Evolutionary conservation across 2,329 filamentous ascomycete species (phyloP), one percentile per base, ranked within the genome.

Genomic region (Beauveria varroae): DNA sequence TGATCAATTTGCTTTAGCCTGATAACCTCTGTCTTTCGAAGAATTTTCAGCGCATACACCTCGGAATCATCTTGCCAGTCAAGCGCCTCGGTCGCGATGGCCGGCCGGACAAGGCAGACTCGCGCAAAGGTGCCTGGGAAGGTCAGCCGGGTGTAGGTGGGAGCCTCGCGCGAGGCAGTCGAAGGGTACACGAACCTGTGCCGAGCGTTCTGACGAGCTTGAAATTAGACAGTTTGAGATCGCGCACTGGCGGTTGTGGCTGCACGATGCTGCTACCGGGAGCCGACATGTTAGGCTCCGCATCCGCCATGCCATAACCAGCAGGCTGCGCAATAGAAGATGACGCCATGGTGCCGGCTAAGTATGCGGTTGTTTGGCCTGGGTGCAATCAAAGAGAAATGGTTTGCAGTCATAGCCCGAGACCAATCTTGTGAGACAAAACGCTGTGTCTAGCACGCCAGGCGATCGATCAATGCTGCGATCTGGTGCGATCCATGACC

Each of bases 1-100:
- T 95, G 90, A 75, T 93, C 90, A 67, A 93, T 87, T 71, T 95
- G 90, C 79, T 93, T 93, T 62, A 93, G 82, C 65, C 87, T 87
- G 72, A 95, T 88, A 50, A 95, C 87, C 68, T 87, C 82, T 60
- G 84, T 80, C 70, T 88, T 88, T 64, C 89, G 85, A 65, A 93
- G 75, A 61, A 92, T 91, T 80, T 93, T 93, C 69, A 93, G 81
- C 51, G 89, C 89, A 74, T 87, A 93, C n/a, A 93, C 88, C 72
- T 71, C 69, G 60, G 76, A 73, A 58, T 77, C 66, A 43, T 68
- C 66, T 44, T 73, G 68, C 46, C 69, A 68, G 41, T 74, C 72
- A 55, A 73, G 67, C n/a, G 71, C 68, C 20, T 66, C 71, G 47
- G 74, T 70, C 47, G 78, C 77, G 65, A 81, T 79, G 47, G 83